A percentile compares a stretch with the other conserved stretches of the same genome.
phyloP scores from a whole-genome alignment of 2,329 filamentous ascomycete species.

The Monosporascus sp. region DNA sequence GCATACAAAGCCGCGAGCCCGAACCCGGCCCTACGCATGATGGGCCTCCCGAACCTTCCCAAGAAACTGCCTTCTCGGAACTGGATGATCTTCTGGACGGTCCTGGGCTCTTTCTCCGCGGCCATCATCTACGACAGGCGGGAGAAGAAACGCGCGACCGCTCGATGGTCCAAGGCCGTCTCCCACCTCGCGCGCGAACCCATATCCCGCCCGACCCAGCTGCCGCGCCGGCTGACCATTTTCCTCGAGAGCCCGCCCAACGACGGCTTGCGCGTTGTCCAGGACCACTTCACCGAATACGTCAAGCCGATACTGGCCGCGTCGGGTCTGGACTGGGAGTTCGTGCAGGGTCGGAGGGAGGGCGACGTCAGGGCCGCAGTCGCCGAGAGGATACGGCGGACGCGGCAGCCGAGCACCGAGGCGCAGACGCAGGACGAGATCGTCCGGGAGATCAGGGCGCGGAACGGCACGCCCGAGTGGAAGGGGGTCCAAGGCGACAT shows the following conservation, averaged over 20 bases:
- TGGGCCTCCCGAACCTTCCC: slow-evolving; percentile 80
- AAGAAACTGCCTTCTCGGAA: slow-evolving; percentile 88
- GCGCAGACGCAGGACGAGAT: slow-evolving; percentile 52
- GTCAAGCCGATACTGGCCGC: slow-evolving; percentile 88
- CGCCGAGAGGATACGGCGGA: slow-evolving; percentile 78
- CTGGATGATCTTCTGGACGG: slow-evolving; percentile 90
- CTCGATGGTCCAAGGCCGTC: slow-evolving; percentile 82
- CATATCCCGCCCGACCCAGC: slow-evolving; percentile 59
- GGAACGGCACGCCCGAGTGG: slow-evolving; percentile 64
- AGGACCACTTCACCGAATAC: slow-evolving; percentile 94
- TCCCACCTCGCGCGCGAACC: slow-evolving; percentile 77
- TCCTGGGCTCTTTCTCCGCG: slow-evolving; percentile 71
- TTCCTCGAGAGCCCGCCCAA: slow-evolving; percentile 82
- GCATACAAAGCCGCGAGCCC: slow-evolving; percentile 41
- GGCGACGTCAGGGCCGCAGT: slow-evolving; percentile 87
- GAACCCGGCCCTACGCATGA: slow-evolving; percentile 71
- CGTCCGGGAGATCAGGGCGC: slow-evolving; percentile 58
- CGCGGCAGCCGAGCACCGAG: slow-evolving; percentile 51
- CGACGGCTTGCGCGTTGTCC: slow-evolving; percentile 76
- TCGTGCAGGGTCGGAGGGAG: slow-evolving; percentile 84
- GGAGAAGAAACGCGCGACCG: slow-evolving; percentile 78
- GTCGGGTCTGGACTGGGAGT: slow-evolving; percentile 91
- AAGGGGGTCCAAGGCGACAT: slow-evolving; percentile 76
- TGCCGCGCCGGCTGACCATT: slow-evolving; percentile 80
- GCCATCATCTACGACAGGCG: slow-evolving; percentile 88